Evolutionary conservation across 176 grass and related monocot genomes (phyloP).

Genomic region (Avena insularis): DNA sequence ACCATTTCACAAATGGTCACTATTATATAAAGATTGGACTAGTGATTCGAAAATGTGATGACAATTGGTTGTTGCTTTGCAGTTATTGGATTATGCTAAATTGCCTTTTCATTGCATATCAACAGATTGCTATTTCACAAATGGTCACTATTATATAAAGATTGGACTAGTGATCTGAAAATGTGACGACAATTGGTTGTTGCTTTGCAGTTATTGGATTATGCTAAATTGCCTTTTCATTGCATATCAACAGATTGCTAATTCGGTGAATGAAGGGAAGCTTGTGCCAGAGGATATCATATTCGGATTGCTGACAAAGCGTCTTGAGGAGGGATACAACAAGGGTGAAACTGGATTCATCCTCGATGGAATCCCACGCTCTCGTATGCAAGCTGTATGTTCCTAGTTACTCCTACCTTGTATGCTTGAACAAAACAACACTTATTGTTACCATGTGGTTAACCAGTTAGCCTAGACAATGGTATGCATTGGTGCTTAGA

Average conservation of each 20-base stretch:
- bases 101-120: conserved; percentile 8
- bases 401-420: not conserved
- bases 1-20: not conserved
- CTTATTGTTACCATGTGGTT: not conserved
- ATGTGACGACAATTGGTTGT: not conserved
- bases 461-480: not conserved
- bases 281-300: conserved; percentile 91
- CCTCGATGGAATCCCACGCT: conserved; percentile 90
- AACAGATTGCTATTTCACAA: conserved; percentile 74
- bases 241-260: conserved; percentile 64
- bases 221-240: conserved; percentile 36
- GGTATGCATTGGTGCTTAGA: not conserved
- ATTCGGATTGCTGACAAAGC: conserved; percentile 88
- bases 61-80: not conserved
- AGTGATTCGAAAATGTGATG: not conserved
- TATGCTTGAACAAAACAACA: not conserved
- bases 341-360: conserved; percentile 95
- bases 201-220: not conserved
- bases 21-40: not conserved
- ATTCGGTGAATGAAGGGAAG: conserved; percentile 78
- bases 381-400: conserved; percentile 83
- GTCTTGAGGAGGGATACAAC: conserved; percentile 85
- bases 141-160: not conserved
- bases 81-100: conserved; percentile 6
- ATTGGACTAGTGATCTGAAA: not conserved